Evolutionary conservation across 495 filamentous ascomycete species (phyloP).

Genomic region (Bombardia bombarda): DNA sequence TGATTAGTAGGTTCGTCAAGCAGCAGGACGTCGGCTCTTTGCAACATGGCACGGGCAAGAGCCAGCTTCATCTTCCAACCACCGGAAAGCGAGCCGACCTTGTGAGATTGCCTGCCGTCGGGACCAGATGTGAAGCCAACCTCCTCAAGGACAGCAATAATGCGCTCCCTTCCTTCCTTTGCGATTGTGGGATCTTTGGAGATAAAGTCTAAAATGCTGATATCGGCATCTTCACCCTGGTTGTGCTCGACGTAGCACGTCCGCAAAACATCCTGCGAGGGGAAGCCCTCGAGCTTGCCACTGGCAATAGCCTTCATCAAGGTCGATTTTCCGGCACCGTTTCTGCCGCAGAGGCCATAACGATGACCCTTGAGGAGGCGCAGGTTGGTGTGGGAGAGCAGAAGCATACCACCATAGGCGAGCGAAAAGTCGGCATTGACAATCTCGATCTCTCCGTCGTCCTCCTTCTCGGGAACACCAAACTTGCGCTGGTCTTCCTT

Average conservation of each 20-base stretch:
- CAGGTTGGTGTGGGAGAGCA: constrained; percentile 93
- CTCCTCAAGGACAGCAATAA: constrained; percentile 73
- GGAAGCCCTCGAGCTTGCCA: constrained; percentile 96
- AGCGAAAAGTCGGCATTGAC: constrained; percentile 98
- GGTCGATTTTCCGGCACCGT: constrained; percentile 96
- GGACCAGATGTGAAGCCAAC: constrained; percentile 91
- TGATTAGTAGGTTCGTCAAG: constrained; percentile 99
- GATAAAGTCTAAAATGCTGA: constrained; percentile 89
- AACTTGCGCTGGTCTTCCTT: constrained; percentile 81
- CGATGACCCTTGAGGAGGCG: constrained; percentile 91
- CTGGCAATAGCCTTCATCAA: constrained; percentile 94
- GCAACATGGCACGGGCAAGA: constrained; percentile 91
- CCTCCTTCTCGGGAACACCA: constrained; percentile 74
- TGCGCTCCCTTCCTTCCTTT: constrained; percentile 65
- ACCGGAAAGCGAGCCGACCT: constrained; percentile 91
- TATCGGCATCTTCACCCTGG: constrained; percentile 91
- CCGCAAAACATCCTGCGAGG: constrained; percentile 76
- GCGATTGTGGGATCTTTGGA: constrained; percentile 74
- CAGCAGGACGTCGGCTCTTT: constrained; percentile 87
- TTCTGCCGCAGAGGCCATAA: constrained; percentile 93
- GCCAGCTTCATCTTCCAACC: constrained; percentile 99
- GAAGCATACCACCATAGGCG: constrained; percentile 95
- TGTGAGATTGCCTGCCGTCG: constrained; percentile 77
- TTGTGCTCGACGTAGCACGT: constrained; percentile 99
- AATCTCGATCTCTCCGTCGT: constrained; percentile 81